phyloP scores from a whole-genome alignment of 371 early-diverging fungal genomes.

The Smittium culicis region DNA sequence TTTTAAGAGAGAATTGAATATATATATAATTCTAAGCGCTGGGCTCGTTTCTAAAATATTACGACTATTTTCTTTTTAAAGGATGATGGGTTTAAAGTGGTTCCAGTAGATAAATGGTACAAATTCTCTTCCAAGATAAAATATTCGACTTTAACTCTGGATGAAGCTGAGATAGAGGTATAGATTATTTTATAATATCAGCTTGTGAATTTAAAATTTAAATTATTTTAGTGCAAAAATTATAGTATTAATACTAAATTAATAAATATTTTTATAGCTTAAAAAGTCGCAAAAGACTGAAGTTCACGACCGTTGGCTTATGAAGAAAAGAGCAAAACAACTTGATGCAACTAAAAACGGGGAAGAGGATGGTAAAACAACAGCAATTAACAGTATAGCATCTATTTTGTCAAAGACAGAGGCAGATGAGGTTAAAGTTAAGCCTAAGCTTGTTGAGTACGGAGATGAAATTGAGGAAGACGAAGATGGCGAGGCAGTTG shows the following conservation, averaged over 20 bases:
- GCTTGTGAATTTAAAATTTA: not conserved
- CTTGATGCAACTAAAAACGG: slow-evolving; percentile 25
- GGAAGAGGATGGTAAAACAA: slow-evolving; percentile 17
- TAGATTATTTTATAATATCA: slow-evolving; percentile 10
- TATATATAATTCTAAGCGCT: too few species aligned
- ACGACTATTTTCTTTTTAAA: not conserved
- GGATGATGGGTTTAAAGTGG: slow-evolving; percentile 68
- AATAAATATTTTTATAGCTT: not conserved
- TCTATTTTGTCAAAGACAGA: not conserved
- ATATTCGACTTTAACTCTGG: slow-evolving; percentile 64
- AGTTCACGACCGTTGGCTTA: slow-evolving; percentile 54
- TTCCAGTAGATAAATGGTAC: slow-evolving; percentile 81
- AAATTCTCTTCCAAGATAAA: slow-evolving; percentile 68
- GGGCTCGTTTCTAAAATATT: too few species aligned
- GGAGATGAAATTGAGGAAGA: slow-evolving; percentile 25
- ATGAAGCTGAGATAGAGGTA: slow-evolving; percentile 88
- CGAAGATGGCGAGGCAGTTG: slow-evolving; percentile 24
- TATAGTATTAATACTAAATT: too few species aligned
- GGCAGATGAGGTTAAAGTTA: not conserved
- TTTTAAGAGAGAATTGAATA: too few species aligned
- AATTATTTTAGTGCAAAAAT: too few species aligned
- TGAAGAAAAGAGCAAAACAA: slow-evolving; percentile 39
- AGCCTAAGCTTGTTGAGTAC: slow-evolving; percentile 20
- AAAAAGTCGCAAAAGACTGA: slow-evolving; percentile 26
- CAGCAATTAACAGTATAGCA: not conserved